A percentile compares a stretch with the other conserved stretches of the same genome.
These are phyloP conservation scores for Leavenworthia alabamica DNA, from an alignment of 345 rosid species.

Conservation along the genomic window DNA sequence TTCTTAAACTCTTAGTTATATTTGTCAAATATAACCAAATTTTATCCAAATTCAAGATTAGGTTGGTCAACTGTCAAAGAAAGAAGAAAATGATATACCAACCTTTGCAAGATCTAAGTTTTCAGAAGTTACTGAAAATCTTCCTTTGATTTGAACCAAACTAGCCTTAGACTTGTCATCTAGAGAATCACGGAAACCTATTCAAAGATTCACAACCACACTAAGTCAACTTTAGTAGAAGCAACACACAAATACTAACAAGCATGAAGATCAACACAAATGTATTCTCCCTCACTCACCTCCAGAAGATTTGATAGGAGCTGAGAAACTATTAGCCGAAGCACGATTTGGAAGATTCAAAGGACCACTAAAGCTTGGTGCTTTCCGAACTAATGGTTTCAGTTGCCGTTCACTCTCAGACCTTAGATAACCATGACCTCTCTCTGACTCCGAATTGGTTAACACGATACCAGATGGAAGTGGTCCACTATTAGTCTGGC, in stretches of 20 bases:
- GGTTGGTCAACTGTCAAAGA: conserved; percentile 19
- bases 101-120: conserved; percentile 94
- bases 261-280: background rate
- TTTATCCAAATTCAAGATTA: conserved; percentile 52
- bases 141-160: conserved; percentile 92
- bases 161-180: conserved; percentile 91
- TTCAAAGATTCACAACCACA: conserved; percentile 10
- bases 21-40: too few relatives aligned
- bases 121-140: conserved; percentile 97
- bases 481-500: conserved; percentile 86
- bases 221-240: background rate
- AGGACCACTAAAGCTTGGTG: conserved; percentile 97
- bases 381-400: conserved; percentile 45
- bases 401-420: conserved; percentile 56
- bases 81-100: conserved; percentile 19
- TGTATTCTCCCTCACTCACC: conserved; percentile 48
- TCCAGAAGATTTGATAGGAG: conserved; percentile 93
- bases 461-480: conserved; percentile 51
- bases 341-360: conserved; percentile 92
- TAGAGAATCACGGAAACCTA: conserved; percentile 81
- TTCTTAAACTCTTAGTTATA: too few relatives aligned
- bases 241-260: background rate
- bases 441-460: conserved; percentile 52
- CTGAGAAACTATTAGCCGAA: conserved; percentile 96
- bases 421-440: conserved; percentile 52